Conservation (phyloP, 2,329 filamentous ascomycete genomes). For the Fusarium sp. region DNA sequence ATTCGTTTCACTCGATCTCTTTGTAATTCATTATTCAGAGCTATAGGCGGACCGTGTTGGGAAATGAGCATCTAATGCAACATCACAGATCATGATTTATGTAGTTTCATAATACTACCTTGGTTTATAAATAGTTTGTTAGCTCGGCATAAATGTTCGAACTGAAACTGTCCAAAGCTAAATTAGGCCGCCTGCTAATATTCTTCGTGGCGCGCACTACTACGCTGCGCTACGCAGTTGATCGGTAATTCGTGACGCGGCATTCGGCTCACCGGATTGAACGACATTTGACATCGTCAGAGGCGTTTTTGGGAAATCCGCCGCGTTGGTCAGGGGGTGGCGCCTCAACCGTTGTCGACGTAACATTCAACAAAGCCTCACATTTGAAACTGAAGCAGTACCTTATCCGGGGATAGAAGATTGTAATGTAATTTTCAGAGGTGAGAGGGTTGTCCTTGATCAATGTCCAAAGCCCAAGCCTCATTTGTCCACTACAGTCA, state of each 20-base stretch:
- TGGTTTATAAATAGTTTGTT: background rate
- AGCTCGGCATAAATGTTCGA: background rate
- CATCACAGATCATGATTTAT: background rate
- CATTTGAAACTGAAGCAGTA: too few relatives aligned
- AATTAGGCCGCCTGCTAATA: background rate
- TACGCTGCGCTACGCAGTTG: too few relatives aligned
- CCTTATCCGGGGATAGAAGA: too few relatives aligned
- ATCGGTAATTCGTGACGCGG: background rate
- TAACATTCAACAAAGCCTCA: background rate
- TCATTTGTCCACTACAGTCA: too few relatives aligned
- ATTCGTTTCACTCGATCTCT: background rate
- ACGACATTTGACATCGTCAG: background rate
- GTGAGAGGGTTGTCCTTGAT: too few relatives aligned
- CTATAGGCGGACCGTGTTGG: too few relatives aligned
- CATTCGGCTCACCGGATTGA: background rate
- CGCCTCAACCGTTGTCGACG: too few relatives aligned
- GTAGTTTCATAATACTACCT: background rate
- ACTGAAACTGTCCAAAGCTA: background rate
- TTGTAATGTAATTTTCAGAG: too few relatives aligned
- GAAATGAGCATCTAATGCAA: background rate
- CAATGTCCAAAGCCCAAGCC: too few relatives aligned
- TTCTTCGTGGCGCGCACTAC: background rate
- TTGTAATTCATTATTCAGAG: background rate
- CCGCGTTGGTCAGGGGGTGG: background rate
- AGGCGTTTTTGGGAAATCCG: background rate